These are phyloP conservation scores for Artemisia argyi DNA, from an alignment of 129 eudicot species.

Conservation along the genomic window DNA sequence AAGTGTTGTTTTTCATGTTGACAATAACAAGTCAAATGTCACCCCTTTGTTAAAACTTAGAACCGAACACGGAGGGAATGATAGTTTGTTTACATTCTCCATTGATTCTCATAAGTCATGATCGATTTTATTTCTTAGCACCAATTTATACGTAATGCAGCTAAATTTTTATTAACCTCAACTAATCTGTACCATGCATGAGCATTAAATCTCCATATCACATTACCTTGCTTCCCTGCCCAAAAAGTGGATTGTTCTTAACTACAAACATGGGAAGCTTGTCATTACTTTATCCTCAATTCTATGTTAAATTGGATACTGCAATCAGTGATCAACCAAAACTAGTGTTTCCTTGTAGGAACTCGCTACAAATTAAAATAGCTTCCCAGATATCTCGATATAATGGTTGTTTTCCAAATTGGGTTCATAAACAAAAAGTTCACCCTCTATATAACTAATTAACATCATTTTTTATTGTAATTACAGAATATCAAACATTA, in stretches of 20 bases:
- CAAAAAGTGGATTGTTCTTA: not conserved
- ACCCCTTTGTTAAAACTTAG: slow-evolving; percentile 50
- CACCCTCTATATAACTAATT: not conserved
- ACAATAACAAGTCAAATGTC: slow-evolving; percentile 34
- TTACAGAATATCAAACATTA: not conserved
- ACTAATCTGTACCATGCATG: not conserved
- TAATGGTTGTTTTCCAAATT: not conserved
- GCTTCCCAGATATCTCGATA: not conserved
- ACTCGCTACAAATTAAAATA: not conserved
- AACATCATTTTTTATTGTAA: not conserved
- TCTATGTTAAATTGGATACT: not conserved
- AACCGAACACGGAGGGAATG: slow-evolving; percentile 14
- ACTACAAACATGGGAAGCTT: not conserved
- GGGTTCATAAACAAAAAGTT: not conserved
- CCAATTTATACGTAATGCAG: too few species aligned
- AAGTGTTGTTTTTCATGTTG: slow-evolving; percentile 56
- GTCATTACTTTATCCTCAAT: not conserved
- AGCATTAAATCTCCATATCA: too few species aligned
- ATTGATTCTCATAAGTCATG: slow-evolving; percentile 46
- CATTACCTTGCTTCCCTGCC: not conserved
- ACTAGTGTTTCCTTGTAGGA: not conserved
- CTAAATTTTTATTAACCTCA: not conserved
- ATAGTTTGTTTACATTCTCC: slow-evolving; percentile 56
- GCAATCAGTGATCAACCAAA: not conserved
- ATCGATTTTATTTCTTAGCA: slow-evolving; percentile 36